A percentile compares a stretch with the other conserved stretches of the same genome.
Evolutionary conservation across 352 stramenopile species (phyloP).

Genomic region (Globisporangium okanoganense): DNA sequence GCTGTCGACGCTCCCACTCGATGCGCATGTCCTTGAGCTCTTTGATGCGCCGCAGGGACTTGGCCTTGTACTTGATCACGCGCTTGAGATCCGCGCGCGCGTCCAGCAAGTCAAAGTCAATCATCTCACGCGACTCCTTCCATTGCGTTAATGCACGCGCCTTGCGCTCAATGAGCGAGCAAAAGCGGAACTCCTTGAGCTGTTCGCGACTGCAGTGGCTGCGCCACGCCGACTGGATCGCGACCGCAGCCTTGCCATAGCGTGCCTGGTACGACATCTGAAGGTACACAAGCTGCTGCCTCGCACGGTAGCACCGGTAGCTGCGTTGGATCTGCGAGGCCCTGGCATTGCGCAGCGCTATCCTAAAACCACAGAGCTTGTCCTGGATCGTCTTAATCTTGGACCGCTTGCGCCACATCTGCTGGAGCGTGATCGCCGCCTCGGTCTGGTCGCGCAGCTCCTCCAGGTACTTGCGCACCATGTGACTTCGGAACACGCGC

Average conservation of each 20-base stretch:
- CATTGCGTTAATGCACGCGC: conserved; percentile 41
- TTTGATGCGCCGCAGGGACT: conserved; percentile 60
- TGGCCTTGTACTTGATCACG: conserved; percentile 73
- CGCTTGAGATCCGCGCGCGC: conserved; percentile 55
- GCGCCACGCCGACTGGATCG: conserved; percentile 68
- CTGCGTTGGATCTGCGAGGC: conserved; percentile 48
- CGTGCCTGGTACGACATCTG: conserved; percentile 34
- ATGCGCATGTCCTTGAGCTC: conserved; percentile 76
- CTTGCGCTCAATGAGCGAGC: conserved; percentile 61
- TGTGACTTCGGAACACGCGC: conserved; percentile 64
- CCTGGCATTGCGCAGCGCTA: conserved; percentile 32
- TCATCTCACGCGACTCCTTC: conserved; percentile 62
- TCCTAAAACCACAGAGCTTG: conserved; percentile 37
- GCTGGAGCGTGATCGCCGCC: conserved; percentile 68
- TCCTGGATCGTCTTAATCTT: conserved; percentile 38
- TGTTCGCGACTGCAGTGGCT: conserved; percentile 54
- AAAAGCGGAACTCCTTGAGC: conserved; percentile 65
- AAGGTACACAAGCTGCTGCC: conserved; percentile 32
- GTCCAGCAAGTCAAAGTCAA: conserved; percentile 71
- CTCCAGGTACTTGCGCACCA: conserved; percentile 51
- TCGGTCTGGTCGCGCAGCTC: conserved; percentile 50
- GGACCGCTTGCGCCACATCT: conserved; percentile 60
- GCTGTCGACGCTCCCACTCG: conserved; percentile 77
- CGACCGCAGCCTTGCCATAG: conserved; percentile 53
- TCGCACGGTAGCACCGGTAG: conserved; percentile 58